Evolutionary conservation across 1,284 basidiomycete genomes (phyloP), one percentile per base, ranked within the genome.

Genomic region (Trichosporon asahii): DNA sequence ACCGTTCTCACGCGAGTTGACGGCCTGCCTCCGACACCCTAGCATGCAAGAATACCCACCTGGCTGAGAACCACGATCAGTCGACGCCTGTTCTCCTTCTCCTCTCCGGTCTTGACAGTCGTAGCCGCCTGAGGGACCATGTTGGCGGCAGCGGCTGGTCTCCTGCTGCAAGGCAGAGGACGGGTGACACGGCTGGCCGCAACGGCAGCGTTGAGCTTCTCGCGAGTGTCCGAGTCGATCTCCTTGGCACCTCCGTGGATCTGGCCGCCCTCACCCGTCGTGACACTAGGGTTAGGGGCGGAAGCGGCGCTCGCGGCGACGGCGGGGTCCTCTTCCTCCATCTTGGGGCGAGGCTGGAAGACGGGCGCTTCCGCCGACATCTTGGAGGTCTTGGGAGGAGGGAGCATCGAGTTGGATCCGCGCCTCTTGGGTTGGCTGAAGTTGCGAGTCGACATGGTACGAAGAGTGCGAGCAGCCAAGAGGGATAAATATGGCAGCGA

Each of bases 11-110:
- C 18, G 18, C 44, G 44, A 46, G 35, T 12, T 12, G 35, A 3
- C 5, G 21, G 9, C 21, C n/a, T 25, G 49, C 49, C n/a, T n/a
- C 9, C 49, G 5, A 25, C 9, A 11, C 9, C 49, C 2, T 11
- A 53, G 18, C 49, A 53, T n/a, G 37, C 18, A 3, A n/a, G 6
- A 7, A 23, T 21, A 77, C 82, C 71, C 68, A 82, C 82, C 74
- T 84, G 82, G 14, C 78, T 80, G n/a, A 99, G 86, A 2, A 99
- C 89, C 63, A 99, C 95, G 75, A 93, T 97, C 29, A 99, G 85
- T 66, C 90, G 85, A 37, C 93, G 87, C 66, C 90, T 89, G 29
- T 86, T 86, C 37, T 90, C 88, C 70, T 89, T 78, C 85, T 86
- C 85, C 46, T 81, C 80, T 25, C 79, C 78, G 6, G 84, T 88